Evolutionary conservation across 2,329 filamentous ascomycete species (phyloP), one percentile per base, ranked within the genome.

Genomic region (Pseudocercospora musae): DNA sequence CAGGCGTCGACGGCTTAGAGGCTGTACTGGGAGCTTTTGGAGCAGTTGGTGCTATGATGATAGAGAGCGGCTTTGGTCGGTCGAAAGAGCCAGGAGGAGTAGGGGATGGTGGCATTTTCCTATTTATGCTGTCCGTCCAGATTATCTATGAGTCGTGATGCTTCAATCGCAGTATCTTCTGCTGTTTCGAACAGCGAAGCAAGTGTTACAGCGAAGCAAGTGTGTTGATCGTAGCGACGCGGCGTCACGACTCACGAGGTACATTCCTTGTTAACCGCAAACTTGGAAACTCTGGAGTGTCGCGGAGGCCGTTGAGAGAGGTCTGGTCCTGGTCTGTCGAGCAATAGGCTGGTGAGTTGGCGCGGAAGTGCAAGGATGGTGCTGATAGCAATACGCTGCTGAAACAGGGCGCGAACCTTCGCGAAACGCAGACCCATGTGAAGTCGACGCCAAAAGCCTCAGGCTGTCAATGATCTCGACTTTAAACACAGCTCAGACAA

Each of bases 61-160:
- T 54, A 15, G 52, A 54, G 52, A 54, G 52, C 18, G 52, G n/a
- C 52, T 54, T 54, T 18, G 52, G 52, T 54, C 52, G 52, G 29
- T 21, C 15, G n/a, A 18, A 29, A 3, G 25, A 5, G 15, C 13
- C 21, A 23, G 52, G 52, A 21, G 2, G 2, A 3, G 18, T 15
- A 10, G 52, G 29, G 2, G 52, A 4, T 21, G 52, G 52, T 7
- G 27, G 27, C 52, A 54, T 54, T 13, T 33, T 54, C 31, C 15
- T 29, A 21, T 31, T 54, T 52, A 48, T 48, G 48, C 25, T 52
- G 25, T 29, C n/a, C 25, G 15, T 5, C 21, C 15, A 29, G 23
- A 10, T 20, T 27, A 4, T 29, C 6, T 25, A 18, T 31, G 48
- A 52, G 48, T 29, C 46, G 46, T 50, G 46, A 50, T 21, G 46